These are phyloP conservation scores for Pseudogymnoascus sp. DNA, from an alignment of 2,329 filamentous ascomycete genomes.

Conservation along the genomic window DNA sequence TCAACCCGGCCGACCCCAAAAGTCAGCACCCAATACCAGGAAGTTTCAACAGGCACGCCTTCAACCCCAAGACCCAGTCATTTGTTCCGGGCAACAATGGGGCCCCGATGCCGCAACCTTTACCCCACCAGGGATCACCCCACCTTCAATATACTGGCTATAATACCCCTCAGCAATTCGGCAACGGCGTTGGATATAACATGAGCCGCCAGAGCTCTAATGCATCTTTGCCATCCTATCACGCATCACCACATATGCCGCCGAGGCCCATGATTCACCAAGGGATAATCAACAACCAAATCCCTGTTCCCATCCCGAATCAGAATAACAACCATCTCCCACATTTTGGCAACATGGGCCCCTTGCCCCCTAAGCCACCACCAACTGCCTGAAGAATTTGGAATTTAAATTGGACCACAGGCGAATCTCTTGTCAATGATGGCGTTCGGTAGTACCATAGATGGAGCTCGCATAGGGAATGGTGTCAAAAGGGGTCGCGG, in stretches of 20 bases:
- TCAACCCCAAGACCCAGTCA: constrained; percentile 90
- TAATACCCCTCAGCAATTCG: constrained; percentile 28
- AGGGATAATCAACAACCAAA: constrained; percentile 19
- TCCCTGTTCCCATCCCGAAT: background rate
- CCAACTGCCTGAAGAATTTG: constrained; percentile 31
- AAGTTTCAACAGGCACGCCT: constrained; percentile 76
- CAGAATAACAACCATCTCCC: constrained; percentile 40
- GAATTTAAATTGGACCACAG: constrained; percentile 10
- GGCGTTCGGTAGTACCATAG: constrained; percentile 13
- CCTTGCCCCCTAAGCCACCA: constrained; percentile 50
- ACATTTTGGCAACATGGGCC: constrained; percentile 50
- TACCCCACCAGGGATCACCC: constrained; percentile 32
- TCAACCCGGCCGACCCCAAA: constrained; percentile 64
- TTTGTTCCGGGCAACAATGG: constrained; percentile 66
- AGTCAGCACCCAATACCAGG: constrained; percentile 78
- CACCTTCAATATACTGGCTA: constrained; percentile 40
- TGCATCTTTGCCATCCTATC: constrained; percentile 32
- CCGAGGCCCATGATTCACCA: constrained; percentile 32
- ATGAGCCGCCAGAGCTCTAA: constrained; percentile 34
- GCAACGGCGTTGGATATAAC: constrained; percentile 30
- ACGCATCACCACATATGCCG: constrained; percentile 32
- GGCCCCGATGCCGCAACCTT: constrained; percentile 40
- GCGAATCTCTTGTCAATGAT: constrained; percentile 10
- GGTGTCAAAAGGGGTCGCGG: constrained; percentile 1
- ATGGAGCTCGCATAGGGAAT: constrained; percentile 13